A percentile compares a stretch with the other conserved stretches of the same genome.
Conservation (phyloP, 305 asterid species). For the Fraxinus dipetala region DNA sequence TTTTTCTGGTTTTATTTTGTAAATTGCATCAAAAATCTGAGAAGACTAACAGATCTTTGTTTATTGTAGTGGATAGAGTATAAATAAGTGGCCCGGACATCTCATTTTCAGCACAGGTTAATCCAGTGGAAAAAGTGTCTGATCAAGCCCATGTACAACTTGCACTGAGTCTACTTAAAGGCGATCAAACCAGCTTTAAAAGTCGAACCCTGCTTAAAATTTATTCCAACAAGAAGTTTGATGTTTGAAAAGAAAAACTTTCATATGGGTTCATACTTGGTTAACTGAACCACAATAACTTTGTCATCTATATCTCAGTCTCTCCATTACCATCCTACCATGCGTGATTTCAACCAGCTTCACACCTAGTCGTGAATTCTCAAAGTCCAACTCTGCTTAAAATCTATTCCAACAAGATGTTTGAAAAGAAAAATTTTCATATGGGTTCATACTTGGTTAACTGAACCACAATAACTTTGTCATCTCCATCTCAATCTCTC, state of each 20-base stretch:
- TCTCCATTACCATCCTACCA: not conserved
- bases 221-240: not conserved
- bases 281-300: not conserved
- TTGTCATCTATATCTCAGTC: not conserved
- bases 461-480: not conserved
- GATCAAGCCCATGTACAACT: not conserved
- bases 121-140: not conserved
- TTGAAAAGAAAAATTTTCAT: not conserved
- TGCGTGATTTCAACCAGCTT: not conserved
- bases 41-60: not conserved
- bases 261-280: not conserved
- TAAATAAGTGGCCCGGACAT: not conserved
- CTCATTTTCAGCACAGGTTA: not conserved
- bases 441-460: not conserved
- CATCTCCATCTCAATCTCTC: not conserved
- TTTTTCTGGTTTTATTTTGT: not conserved
- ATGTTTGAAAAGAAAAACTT: not conserved
- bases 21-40: not conserved
- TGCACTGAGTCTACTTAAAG: not conserved
- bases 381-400: not conserved
- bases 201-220: not conserved
- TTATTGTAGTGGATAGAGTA: not conserved
- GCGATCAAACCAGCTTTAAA: not conserved
- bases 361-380: too few species aligned
- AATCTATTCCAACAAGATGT: not conserved